These are phyloP conservation scores for Cystofilobasidium ferigula DNA, from an alignment of 768 basidiomycete species.

Conservation along the genomic window DNA sequence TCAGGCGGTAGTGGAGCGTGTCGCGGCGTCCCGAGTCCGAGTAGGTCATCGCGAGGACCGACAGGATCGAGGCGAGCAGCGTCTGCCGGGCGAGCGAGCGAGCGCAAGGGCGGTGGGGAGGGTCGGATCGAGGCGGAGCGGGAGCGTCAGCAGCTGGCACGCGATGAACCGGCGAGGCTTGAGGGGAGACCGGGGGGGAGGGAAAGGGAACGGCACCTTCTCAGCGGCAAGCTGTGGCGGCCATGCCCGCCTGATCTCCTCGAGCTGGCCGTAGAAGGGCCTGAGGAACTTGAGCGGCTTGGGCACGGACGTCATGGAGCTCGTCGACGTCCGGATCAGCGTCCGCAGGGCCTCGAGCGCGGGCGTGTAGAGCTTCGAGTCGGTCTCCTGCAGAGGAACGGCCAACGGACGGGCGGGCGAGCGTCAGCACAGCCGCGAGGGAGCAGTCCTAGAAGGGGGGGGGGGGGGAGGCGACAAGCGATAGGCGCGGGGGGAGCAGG, in stretches of 20 bases:
- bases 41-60: slow-evolving; percentile 98
- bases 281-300: slow-evolving; percentile 97
- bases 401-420: background rate
- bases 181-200: too few species aligned
- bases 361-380: slow-evolving; percentile 70
- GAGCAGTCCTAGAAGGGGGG: background rate
- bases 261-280: slow-evolving; percentile 80
- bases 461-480: background rate
- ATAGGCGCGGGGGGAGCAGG: background rate
- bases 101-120: too few species aligned
- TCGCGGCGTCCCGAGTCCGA: slow-evolving; percentile 95
- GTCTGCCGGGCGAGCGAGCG: slow-evolving; percentile 45
- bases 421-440: background rate
- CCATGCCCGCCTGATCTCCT: slow-evolving; percentile 67
- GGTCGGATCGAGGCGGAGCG: slow-evolving; percentile 5
- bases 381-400: slow-evolving; percentile 56
- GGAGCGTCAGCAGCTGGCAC: slow-evolving; percentile 34
- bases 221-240: slow-evolving; percentile 49
- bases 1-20: slow-evolving; percentile 81
- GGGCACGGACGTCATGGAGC: slow-evolving; percentile 97
- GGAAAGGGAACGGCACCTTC: slow-evolving; percentile 35
- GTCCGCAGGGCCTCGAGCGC: slow-evolving; percentile 88
- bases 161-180: slow-evolving; percentile 93
- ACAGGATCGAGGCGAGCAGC: slow-evolving; percentile 90
- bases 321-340: slow-evolving; percentile 88